Evolutionary conservation across 768 basidiomycete species (phyloP).

Genomic region (Kwoniella sp.): DNA sequence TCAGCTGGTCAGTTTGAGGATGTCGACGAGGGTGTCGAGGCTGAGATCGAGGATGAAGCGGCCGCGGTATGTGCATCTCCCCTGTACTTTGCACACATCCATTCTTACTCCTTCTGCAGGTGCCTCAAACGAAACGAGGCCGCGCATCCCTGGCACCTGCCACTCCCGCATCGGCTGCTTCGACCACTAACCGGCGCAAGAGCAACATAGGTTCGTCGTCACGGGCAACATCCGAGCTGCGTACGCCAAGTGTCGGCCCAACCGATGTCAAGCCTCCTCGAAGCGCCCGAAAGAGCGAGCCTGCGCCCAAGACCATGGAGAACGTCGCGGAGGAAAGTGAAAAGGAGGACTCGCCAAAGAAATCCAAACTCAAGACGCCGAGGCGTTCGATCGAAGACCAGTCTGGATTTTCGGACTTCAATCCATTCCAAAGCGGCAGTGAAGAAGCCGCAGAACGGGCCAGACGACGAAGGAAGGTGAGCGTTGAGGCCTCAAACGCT

Average conservation of each 20-base stretch:
- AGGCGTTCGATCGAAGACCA: conserved; percentile 27
- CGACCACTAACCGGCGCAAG: conserved; percentile 1
- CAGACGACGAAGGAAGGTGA: conserved; percentile 35
- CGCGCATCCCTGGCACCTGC: conserved; percentile 18
- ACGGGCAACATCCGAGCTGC: conserved; percentile 6
- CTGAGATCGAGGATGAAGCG: conserved; percentile 13
- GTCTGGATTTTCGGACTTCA: conserved; percentile 46
- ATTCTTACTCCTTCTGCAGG: conserved; percentile 1
- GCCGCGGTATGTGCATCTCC: conserved; percentile 20
- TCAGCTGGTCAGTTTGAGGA: conserved; percentile 6
- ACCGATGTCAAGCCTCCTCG: neutral
- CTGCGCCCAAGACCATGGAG: conserved; percentile 12
- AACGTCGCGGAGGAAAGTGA: conserved; percentile 25
- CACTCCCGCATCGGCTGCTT: neutral
- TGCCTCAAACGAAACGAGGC: conserved; percentile 13
- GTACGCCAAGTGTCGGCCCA: conserved; percentile 10
- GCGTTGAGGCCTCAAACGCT: neutral
- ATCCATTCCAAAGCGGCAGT: conserved; percentile 49
- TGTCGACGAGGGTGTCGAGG: conserved; percentile 13
- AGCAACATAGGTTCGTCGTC: conserved; percentile 9
- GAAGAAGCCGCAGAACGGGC: conserved; percentile 37
- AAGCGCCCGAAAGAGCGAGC: conserved; percentile 12
- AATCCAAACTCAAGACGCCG: conserved; percentile 26
- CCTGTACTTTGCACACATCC: neutral
- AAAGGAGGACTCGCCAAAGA: conserved; percentile 18